Evolutionary conservation across 2,329 filamentous ascomycete genomes (phyloP).

Genomic region (Pseudonectria buxi): DNA sequence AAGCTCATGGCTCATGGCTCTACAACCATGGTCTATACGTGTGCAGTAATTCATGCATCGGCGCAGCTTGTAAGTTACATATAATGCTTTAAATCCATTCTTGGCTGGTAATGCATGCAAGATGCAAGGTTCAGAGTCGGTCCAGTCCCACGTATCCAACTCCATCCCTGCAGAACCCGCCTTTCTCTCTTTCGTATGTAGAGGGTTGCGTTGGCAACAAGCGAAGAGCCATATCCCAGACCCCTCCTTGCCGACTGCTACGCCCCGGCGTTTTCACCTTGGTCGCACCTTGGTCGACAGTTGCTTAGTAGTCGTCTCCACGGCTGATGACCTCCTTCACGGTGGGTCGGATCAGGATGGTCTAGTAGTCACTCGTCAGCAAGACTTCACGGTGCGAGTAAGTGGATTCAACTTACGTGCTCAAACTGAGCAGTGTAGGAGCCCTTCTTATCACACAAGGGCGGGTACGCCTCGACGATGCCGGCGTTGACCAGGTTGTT

Average conservation of each 20-base stretch:
- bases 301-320: conserved; percentile 71
- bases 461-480: conserved; percentile 86
- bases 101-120: too few relatives aligned
- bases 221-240: conserved; percentile 24
- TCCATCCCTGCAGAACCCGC: too few relatives aligned
- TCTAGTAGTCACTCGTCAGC: conserved; percentile 44
- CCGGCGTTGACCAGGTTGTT: conserved; percentile 79
- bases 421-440: conserved; percentile 93
- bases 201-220: conserved; percentile 4
- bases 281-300: background rate
- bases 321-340: conserved; percentile 85
- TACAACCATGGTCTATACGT: too few relatives aligned
- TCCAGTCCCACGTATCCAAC: too few relatives aligned
- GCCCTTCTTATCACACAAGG: conserved; percentile 84
- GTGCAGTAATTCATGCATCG: too few relatives aligned
- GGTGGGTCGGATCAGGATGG: conserved; percentile 68
- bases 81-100: too few relatives aligned
- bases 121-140: too few relatives aligned
- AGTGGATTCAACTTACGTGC: conserved; percentile 60
- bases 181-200: background rate
- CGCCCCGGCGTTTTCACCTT: conserved; percentile 1
- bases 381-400: too few relatives aligned
- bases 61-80: too few relatives aligned
- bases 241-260: conserved; percentile 13
- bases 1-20: too few relatives aligned